A percentile compares a stretch with the other conserved stretches of the same genome.
Conservation (phyloP, 1,139 yeast species). For the Tardiomyces depauwii region DNA sequence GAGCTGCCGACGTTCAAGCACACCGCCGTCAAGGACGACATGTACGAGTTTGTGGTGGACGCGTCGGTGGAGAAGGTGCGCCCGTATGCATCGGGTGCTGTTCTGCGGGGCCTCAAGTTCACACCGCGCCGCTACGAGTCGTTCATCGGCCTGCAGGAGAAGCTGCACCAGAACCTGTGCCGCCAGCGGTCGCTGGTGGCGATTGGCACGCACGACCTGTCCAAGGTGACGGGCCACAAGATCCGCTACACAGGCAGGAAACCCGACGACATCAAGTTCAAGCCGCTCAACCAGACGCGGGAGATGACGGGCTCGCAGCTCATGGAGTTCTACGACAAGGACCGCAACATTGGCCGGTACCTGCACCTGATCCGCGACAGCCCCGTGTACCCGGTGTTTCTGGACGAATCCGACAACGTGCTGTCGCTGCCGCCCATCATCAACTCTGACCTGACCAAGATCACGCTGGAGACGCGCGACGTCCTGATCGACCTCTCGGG, state of each 20-base stretch:
- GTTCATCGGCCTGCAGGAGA: constrained; percentile 92
- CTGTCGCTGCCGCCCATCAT: constrained; percentile 96
- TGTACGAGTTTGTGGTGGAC: constrained; percentile 58
- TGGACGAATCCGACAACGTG: constrained; percentile 66
- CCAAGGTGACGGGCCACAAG: constrained; percentile 72
- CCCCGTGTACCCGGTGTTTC: constrained; percentile 84
- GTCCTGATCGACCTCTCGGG: constrained; percentile 93
- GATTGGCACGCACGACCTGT: constrained; percentile 95
- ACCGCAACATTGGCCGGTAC: constrained; percentile 80
- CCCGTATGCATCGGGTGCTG: constrained; percentile 92
- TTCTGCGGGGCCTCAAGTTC: constrained; percentile 72
- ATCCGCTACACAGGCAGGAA: constrained; percentile 69
- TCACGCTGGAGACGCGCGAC: constrained; percentile 71
- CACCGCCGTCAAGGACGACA: constrained; percentile 42
- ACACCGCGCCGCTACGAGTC: constrained; percentile 83
- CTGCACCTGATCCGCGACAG: constrained; percentile 81
- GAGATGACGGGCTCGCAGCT: constrained; percentile 66
- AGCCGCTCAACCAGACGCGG: constrained; percentile 77
- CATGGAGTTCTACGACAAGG: constrained; percentile 84
- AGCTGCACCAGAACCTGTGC: constrained; percentile 88
- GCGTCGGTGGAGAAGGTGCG: constrained; percentile 63
- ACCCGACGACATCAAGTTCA: constrained; percentile 59
- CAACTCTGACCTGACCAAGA: constrained; percentile 86
- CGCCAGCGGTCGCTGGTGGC: constrained; percentile 96
- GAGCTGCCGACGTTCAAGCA: constrained; percentile 58